phyloP scores from a whole-genome alignment of 2,329 filamentous ascomycete genomes.

The Fonsecaea monophora region DNA sequence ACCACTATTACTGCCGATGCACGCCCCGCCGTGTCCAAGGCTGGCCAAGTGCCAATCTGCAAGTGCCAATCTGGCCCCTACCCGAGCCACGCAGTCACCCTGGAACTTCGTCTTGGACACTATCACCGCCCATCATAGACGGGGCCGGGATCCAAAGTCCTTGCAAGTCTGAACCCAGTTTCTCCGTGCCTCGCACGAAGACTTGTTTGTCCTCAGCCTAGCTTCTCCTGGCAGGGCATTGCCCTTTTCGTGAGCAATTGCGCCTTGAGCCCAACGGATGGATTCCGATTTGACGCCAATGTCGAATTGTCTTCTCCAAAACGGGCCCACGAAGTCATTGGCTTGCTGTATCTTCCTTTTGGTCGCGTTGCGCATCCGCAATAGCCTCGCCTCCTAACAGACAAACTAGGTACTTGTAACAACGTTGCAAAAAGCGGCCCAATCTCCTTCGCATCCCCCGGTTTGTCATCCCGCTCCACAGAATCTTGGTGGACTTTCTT shows the following conservation, averaged over 20 bases:
- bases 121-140: not conserved
- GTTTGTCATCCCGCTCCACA: not conserved
- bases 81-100: not conserved
- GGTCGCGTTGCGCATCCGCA: conserved; percentile 10
- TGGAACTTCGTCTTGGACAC: not conserved
- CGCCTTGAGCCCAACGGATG: not conserved
- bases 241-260: not conserved
- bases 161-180: not conserved
- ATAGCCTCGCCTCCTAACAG: conserved; percentile 7
- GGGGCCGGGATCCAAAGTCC: not conserved
- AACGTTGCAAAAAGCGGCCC: not conserved
- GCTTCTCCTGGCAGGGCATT: conserved; percentile 1
- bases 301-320: not conserved
- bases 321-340: not conserved
- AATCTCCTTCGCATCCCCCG: conserved; percentile 2
- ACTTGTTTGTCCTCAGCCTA: not conserved
- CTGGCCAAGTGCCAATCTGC: not conserved
- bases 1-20: not conserved
- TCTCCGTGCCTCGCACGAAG: too few relatives aligned
- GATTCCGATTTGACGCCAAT: conserved; percentile 17
- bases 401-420: not conserved
- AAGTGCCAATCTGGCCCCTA: conserved; percentile 1
- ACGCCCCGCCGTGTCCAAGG: not conserved
- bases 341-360: not conserved
- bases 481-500: not conserved